Conservation (phyloP, 106 monocot species). For the Allium cepa region DNA sequence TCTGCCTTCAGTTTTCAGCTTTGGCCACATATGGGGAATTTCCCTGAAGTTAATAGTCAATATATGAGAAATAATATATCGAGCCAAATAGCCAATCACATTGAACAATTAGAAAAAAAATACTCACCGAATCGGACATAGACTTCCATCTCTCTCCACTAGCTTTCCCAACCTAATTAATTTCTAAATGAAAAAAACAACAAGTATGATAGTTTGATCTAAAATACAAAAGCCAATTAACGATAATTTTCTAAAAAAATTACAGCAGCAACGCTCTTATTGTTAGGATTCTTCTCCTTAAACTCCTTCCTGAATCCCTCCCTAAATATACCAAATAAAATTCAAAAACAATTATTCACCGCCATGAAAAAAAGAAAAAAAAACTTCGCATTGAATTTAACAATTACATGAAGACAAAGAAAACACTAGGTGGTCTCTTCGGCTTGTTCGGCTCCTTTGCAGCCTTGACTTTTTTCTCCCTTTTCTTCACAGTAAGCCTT, state of each 20-base stretch:
- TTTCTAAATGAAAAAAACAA: not conserved
- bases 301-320: too few relatives aligned
- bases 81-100: not conserved
- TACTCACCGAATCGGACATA: slow-evolving; percentile 31
- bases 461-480: too few relatives aligned
- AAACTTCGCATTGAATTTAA: not conserved
- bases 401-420: too few relatives aligned
- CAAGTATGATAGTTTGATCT: not conserved
- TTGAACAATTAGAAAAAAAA: not conserved
- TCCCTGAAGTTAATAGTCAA: slow-evolving; percentile 23
- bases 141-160: slow-evolving; percentile 51
- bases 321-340: too few relatives aligned
- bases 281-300: too few relatives aligned
- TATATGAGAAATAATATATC: not conserved
- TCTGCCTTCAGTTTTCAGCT: too few relatives aligned
- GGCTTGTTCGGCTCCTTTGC: too few relatives aligned
- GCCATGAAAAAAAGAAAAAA: not conserved
- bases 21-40: slow-evolving; percentile 57
- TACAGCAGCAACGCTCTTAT: too few relatives aligned
- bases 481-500: too few relatives aligned
- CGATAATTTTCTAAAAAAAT: too few relatives aligned
- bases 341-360: not conserved
- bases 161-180: slow-evolving; percentile 55
- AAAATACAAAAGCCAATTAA: too few relatives aligned
- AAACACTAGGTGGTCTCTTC: too few relatives aligned